Percentiles rank a stretch among this genome's conserved stretches.
Evolutionary conservation across 2,329 filamentous ascomycete species (phyloP).

Genomic region (Parafenestella ontariensis): DNA sequence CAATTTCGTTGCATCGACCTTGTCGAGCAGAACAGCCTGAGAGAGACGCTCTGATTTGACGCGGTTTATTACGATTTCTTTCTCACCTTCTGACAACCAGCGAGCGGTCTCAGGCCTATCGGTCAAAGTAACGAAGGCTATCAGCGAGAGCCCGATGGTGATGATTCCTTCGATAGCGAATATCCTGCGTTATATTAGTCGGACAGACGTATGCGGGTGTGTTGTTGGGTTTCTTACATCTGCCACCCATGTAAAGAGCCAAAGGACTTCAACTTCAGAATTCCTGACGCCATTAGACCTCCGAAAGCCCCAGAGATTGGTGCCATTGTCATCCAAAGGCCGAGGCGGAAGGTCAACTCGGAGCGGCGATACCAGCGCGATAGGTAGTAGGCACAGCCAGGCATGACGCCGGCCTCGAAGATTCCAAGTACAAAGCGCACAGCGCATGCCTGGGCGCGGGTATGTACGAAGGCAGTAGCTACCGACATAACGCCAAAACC

Average conservation of each 20-base stretch:
- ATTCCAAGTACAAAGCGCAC: slow-evolving; percentile 69
- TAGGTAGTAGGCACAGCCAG: slow-evolving; percentile 74
- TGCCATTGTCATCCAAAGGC: slow-evolving; percentile 71
- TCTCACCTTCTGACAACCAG: slow-evolving; percentile 68
- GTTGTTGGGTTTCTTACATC: not conserved
- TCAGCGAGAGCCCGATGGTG: slow-evolving; percentile 60
- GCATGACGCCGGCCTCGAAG: slow-evolving; percentile 74
- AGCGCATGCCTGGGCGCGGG: slow-evolving; percentile 58
- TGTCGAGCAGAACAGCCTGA: slow-evolving; percentile 66
- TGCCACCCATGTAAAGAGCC: slow-evolving; percentile 63
- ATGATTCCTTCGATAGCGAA: slow-evolving; percentile 72
- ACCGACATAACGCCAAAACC: slow-evolving; percentile 68
- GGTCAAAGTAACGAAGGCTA: slow-evolving; percentile 68
- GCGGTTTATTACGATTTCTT: slow-evolving; percentile 66
- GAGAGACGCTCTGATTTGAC: slow-evolving; percentile 70
- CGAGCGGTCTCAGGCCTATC: slow-evolving; percentile 70
- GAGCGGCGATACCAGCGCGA: slow-evolving; percentile 72
- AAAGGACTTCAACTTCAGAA: slow-evolving; percentile 65
- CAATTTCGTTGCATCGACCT: slow-evolving; percentile 64
- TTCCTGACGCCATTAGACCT: slow-evolving; percentile 65
- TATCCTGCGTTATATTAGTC: slow-evolving; percentile 48
- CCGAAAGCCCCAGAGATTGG: slow-evolving; percentile 73
- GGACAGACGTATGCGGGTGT: not conserved
- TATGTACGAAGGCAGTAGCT: slow-evolving; percentile 67
- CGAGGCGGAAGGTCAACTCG: slow-evolving; percentile 69